phyloP scores from a whole-genome alignment of 108 stramenopile genomes.

The Fistulifera pelliculosa region DNA sequence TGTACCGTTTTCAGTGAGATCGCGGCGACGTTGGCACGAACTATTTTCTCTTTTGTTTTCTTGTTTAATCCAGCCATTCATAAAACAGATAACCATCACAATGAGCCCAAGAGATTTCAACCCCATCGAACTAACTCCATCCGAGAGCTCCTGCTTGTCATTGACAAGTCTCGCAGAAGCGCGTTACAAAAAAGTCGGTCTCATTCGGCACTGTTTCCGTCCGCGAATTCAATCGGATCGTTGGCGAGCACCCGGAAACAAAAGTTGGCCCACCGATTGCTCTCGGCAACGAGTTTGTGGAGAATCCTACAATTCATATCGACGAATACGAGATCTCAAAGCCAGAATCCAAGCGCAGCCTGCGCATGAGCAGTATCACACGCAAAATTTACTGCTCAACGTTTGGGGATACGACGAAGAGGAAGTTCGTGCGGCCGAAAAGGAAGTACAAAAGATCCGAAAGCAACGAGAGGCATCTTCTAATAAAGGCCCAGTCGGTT shows the following conservation, averaged over 20 bases:
- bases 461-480: slow-evolving; percentile 13
- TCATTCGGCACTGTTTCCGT: slow-evolving; percentile 27
- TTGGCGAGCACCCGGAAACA: slow-evolving; percentile 48
- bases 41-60: too few relatives aligned
- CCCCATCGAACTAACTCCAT: not conserved
- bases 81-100: not conserved
- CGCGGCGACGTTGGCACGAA: too few relatives aligned
- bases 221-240: slow-evolving; percentile 40
- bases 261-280: slow-evolving; percentile 44
- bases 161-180: not conserved
- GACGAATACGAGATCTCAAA: slow-evolving; percentile 42
- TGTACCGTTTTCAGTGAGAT: too few relatives aligned
- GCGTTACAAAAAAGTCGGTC: slow-evolving; percentile 13
- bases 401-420: slow-evolving; percentile 31
- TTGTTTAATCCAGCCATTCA: too few relatives aligned
- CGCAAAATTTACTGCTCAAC: slow-evolving; percentile 38
- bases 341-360: slow-evolving; percentile 11
- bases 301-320: slow-evolving; percentile 18
- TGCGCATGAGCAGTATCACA: slow-evolving; percentile 27
- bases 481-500: slow-evolving; percentile 9
- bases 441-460: slow-evolving; percentile 26
- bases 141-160: not conserved
- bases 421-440: slow-evolving; percentile 25
- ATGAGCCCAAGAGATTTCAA: slow-evolving; percentile 1
- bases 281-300: slow-evolving; percentile 46